Evolutionary conservation across 129 eudicot genomes (phyloP).

Genomic region (Scalesia atractyloides): DNA sequence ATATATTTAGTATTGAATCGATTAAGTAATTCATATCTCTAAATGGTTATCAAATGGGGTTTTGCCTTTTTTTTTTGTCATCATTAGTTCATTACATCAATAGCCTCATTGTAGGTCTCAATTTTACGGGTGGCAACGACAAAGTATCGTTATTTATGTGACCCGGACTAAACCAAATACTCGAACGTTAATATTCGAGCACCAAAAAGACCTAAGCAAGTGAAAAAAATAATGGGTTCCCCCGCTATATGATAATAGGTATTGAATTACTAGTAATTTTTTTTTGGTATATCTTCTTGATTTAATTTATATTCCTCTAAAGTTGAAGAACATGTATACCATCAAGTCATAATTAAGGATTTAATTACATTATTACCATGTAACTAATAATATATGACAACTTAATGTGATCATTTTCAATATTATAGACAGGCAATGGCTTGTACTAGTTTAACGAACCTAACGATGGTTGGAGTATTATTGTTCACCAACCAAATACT

Average conservation of each 20-base stretch:
- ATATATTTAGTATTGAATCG: too few relatives aligned
- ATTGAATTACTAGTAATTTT: not conserved
- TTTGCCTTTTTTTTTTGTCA: too few relatives aligned
- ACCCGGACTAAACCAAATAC: too few relatives aligned
- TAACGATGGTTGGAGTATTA: slow-evolving; percentile 36
- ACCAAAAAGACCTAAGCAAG: too few relatives aligned
- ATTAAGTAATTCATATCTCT: too few relatives aligned
- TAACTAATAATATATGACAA: not conserved
- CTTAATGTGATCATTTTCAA: not conserved
- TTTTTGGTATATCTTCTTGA: not conserved
- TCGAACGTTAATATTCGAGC: too few relatives aligned
- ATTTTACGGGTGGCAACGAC: too few relatives aligned
- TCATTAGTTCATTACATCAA: too few relatives aligned
- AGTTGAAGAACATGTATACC: not conserved
- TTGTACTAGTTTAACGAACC: slow-evolving; percentile 32
- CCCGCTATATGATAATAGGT: not conserved
- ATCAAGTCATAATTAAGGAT: not conserved
- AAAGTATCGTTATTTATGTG: too few relatives aligned
- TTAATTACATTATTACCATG: not conserved
- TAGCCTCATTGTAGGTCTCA: too few relatives aligned
- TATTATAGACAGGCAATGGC: not conserved
- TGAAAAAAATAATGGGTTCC: too few relatives aligned
- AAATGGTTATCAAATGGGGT: too few relatives aligned
- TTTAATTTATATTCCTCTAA: not conserved
- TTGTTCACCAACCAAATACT: slow-evolving; percentile 41